Conservation (phyloP, 805 yeast species). For the Candida andamanensis region DNA sequence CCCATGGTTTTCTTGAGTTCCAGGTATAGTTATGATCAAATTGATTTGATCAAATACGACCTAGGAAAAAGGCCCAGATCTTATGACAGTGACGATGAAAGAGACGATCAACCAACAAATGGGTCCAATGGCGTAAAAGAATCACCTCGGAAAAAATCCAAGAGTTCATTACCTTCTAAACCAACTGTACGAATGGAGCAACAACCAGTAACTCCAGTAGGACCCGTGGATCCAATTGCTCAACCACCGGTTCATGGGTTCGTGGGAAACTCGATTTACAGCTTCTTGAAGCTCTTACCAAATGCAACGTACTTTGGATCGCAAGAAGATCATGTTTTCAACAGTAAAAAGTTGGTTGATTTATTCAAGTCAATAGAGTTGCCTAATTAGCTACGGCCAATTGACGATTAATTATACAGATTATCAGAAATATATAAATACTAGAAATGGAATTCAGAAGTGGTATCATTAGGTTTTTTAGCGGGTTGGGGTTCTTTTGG, state of each 20-base stretch:
- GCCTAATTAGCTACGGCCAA: neutral
- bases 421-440: neutral
- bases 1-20: slow-evolving; percentile 32
- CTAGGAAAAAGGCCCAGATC: slow-evolving; percentile 19
- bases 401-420: neutral
- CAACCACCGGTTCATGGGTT: slow-evolving; percentile 17
- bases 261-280: slow-evolving; percentile 31
- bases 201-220: slow-evolving; percentile 1
- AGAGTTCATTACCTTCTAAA: slow-evolving; percentile 8
- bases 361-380: slow-evolving; percentile 16
- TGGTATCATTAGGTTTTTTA: slow-evolving; percentile 13
- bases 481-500: slow-evolving; percentile 7
- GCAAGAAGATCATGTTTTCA: slow-evolving; percentile 46
- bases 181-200: slow-evolving; percentile 6
- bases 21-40: slow-evolving; percentile 32
- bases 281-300: slow-evolving; percentile 55
- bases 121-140: slow-evolving; percentile 19
- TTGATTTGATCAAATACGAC: slow-evolving; percentile 36
- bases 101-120: slow-evolving; percentile 8
- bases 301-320: slow-evolving; percentile 50
- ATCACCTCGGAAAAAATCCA: slow-evolving; percentile 6
- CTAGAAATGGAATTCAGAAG: slow-evolving; percentile 21
- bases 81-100: slow-evolving; percentile 10
- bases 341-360: slow-evolving; percentile 48
- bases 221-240: no score